phyloP scores from a whole-genome alignment of 176 grass and related monocot genomes.

The Bromus sterilis region DNA sequence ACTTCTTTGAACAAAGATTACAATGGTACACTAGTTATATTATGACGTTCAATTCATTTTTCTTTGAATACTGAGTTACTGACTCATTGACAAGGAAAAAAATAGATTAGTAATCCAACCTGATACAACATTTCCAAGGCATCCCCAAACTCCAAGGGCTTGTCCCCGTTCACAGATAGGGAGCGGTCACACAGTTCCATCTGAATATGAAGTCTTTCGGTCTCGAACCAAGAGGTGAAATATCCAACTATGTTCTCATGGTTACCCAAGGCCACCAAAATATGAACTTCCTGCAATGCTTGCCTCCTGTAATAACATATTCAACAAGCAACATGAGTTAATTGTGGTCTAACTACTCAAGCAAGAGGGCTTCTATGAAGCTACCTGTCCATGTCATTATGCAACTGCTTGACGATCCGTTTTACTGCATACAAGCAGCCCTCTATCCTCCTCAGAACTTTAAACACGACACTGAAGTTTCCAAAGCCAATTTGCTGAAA shows the following conservation, averaged over 20 bases:
- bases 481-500: slow-evolving; percentile 86
- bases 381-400: slow-evolving; percentile 89
- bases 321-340: slow-evolving; percentile 15
- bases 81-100: neutral
- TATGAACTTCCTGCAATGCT: slow-evolving; percentile 95
- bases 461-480: slow-evolving; percentile 92
- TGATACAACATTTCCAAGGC: slow-evolving; percentile 74
- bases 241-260: slow-evolving; percentile 94
- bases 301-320: slow-evolving; percentile 57
- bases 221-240: slow-evolving; percentile 97
- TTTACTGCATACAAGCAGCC: slow-evolving; percentile 96
- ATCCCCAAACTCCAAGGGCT: slow-evolving; percentile 41
- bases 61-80: neutral
- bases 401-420: slow-evolving; percentile 61
- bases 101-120: slow-evolving; percentile 34
- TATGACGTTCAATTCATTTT: neutral
- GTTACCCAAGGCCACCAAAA: slow-evolving; percentile 78
- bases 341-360: neutral
- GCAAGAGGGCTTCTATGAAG: neutral
- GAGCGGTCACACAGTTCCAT: slow-evolving; percentile 85
- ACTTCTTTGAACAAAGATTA: neutral
- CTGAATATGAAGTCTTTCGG: slow-evolving; percentile 80
- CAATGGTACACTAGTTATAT: neutral
- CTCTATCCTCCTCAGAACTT: slow-evolving; percentile 95
- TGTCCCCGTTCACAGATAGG: slow-evolving; percentile 36